Evolutionary conservation across 768 basidiomycete genomes (phyloP).

Genomic region (Leccinellum rugosiceps): DNA sequence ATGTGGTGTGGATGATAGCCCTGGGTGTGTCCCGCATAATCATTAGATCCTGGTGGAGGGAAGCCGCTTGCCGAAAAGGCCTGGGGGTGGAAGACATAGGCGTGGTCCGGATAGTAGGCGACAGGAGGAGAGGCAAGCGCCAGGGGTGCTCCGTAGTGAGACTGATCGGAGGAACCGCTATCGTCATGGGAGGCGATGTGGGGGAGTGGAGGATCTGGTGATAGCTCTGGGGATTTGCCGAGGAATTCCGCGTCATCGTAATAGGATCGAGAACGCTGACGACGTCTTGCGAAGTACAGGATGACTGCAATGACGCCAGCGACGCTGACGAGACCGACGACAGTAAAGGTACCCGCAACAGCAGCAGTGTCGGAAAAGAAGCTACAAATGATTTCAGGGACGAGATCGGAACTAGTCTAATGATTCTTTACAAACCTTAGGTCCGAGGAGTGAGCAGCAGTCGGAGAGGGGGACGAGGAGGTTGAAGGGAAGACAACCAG

Average conservation of each 20-base stretch:
- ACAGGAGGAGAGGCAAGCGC: slow-evolving; percentile 10
- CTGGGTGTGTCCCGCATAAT: slow-evolving; percentile 8
- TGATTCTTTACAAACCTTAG: slow-evolving; percentile 14
- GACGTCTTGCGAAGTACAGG: slow-evolving; percentile 31
- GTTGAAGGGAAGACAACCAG: not conserved
- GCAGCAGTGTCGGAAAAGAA: slow-evolving; percentile 48
- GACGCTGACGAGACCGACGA: slow-evolving; percentile 36
- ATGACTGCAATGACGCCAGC: slow-evolving; percentile 30
- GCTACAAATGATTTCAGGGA: slow-evolving; percentile 22
- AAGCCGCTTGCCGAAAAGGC: slow-evolving; percentile 7
- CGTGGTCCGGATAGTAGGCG: slow-evolving; percentile 24
- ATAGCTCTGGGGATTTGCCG: slow-evolving; percentile 17
- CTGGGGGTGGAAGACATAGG: slow-evolving; percentile 11
- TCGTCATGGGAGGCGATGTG: slow-evolving; percentile 13
- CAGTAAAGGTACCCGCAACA: slow-evolving; percentile 44
- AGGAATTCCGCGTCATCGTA: slow-evolving; percentile 31
- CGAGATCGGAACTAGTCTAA: not conserved
- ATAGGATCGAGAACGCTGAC: slow-evolving; percentile 22
- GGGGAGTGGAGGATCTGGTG: slow-evolving; percentile 10
- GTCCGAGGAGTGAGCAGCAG: slow-evolving; percentile 15
- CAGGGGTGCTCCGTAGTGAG: slow-evolving; percentile 22
- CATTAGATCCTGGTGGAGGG: not conserved
- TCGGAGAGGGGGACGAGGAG: slow-evolving; percentile 12
- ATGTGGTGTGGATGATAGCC: slow-evolving; percentile 18
- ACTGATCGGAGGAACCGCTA: slow-evolving; percentile 17